These are phyloP conservation scores for Metschnikowia vanudenii DNA, from an alignment of 805 yeast species.

Conservation along the genomic window DNA sequence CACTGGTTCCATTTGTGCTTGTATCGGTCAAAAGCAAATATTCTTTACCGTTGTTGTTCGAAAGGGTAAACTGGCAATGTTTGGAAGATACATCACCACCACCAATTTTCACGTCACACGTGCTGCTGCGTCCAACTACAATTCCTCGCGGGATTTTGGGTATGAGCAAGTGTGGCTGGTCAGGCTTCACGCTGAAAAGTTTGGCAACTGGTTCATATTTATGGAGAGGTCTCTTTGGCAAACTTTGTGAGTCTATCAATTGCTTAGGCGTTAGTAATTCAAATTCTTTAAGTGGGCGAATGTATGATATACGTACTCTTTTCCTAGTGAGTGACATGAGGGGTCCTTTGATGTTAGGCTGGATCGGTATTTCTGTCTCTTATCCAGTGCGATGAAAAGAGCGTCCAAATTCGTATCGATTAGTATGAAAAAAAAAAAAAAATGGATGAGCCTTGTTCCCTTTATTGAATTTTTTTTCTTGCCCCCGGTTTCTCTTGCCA, in stretches of 20 bases:
- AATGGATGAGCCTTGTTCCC: no score
- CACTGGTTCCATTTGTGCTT: constrained; percentile 64
- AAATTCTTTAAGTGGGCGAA: no score
- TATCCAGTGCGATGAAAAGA: neutral
- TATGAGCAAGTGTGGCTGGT: constrained; percentile 23
- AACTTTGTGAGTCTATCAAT: constrained; percentile 10
- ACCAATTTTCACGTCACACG: constrained; percentile 54
- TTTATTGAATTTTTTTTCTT: no score
- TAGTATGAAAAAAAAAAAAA: no score
- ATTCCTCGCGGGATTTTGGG: constrained; percentile 28
- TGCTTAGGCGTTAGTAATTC: constrained; percentile 21
- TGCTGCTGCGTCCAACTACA: constrained; percentile 54
- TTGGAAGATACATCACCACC: constrained; percentile 63
- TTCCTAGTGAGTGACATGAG: constrained; percentile 27
- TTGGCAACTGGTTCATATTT: constrained; percentile 24
- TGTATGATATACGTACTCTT: constrained; percentile 28
- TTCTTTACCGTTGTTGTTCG: constrained; percentile 34
- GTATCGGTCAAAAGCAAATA: constrained; percentile 51
- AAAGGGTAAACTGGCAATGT: constrained; percentile 55
- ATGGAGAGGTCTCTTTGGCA: constrained; percentile 19
- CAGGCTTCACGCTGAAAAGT: constrained; percentile 23
- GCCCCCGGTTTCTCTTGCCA: no score
- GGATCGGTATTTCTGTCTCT: no score
- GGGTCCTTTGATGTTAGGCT: no score
- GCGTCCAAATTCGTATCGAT: no score